Conservation (phyloP, 2,329 filamentous ascomycete genomes). For the Aurifilum marmelostoma region DNA sequence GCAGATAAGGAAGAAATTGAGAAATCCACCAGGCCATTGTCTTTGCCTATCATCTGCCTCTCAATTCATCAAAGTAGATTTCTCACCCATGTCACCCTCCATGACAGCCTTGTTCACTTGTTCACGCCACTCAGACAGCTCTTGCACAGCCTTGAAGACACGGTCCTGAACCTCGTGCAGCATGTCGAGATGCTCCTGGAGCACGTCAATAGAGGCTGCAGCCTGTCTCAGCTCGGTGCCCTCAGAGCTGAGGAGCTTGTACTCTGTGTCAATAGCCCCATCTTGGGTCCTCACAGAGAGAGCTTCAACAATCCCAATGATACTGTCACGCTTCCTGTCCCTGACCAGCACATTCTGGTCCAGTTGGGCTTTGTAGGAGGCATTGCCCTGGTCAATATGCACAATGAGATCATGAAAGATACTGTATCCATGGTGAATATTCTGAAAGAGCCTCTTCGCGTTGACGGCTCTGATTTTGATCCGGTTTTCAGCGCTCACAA, state of each 20-base stretch:
- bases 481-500: background rate
- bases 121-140: slow-evolving; percentile 16
- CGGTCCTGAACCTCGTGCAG: background rate
- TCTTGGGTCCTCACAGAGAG: background rate
- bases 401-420: slow-evolving; percentile 19
- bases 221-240: background rate
- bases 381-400: slow-evolving; percentile 17
- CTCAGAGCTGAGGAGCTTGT: background rate
- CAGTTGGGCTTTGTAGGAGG: slow-evolving; percentile 11
- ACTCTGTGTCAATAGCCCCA: background rate
- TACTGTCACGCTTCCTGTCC: background rate
- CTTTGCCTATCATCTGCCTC: too few species aligned
- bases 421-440: slow-evolving; percentile 11
- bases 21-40: background rate
- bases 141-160: slow-evolving; percentile 1
- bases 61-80: background rate
- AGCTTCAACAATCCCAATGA: background rate
- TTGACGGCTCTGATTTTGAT: slow-evolving; percentile 12
- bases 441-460: slow-evolving; percentile 5
- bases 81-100: slow-evolving; percentile 12
- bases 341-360: slow-evolving; percentile 15
- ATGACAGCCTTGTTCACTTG: slow-evolving; percentile 3
- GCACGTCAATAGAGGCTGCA: background rate
- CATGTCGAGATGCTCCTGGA: background rate
- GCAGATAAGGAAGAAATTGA: background rate